Base-by-base conservation (phyloP, 352 stramenopile species). In the Globisporangium yorkense region DNA sequence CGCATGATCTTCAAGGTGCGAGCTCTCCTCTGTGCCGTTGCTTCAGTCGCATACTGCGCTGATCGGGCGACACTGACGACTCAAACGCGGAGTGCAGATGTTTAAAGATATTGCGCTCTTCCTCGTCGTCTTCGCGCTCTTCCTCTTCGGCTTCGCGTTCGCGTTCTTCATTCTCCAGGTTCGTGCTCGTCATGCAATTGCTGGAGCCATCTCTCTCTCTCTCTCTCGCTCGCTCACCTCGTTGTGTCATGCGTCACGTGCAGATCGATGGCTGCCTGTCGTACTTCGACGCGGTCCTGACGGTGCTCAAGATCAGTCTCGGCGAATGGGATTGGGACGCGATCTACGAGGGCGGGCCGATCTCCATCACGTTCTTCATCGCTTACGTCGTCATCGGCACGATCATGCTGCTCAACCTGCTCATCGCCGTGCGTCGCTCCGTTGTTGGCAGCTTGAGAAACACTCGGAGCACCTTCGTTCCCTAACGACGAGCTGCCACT, bases 101-200 rank as follows among this genome's bases (percentile, higher is more conserved):
- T 89, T 93, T 52, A 77, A 74, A 37, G 83, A 91, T 46, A 90
- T 93, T 31, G 52, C 72, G 18, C 66, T 90, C 8, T 93, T 93
- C 55, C 49, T 91, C 37, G 63, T 89, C 57, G 79, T 93, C 13
- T 91, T 90, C 47, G 75, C 70, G 24, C 66, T 91, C 0, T 93
- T 93, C 48, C 52, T 91, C 20, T 70, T 75, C 41, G 83, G 83
- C 2, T 93, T 91, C 59, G 75, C 72, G 5, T 92, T 90, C 41
- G 72, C 83, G 0, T 90, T 92, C 65, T 92, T 91, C 66, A 89
- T 90, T 46, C 74, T 93, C 40, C 83, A 92, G 75, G 80, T 89
- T 52, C 20, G 45, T 27, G 27, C n/a, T 18, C n/a, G 3, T 6
- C 44, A 37, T 39, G 12, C 21, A n/a, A 6, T 27, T 52, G 16